These are phyloP conservation scores for Umbelopsis sp. DNA, from an alignment of 371 early-diverging fungal species.

Conservation along the genomic window DNA sequence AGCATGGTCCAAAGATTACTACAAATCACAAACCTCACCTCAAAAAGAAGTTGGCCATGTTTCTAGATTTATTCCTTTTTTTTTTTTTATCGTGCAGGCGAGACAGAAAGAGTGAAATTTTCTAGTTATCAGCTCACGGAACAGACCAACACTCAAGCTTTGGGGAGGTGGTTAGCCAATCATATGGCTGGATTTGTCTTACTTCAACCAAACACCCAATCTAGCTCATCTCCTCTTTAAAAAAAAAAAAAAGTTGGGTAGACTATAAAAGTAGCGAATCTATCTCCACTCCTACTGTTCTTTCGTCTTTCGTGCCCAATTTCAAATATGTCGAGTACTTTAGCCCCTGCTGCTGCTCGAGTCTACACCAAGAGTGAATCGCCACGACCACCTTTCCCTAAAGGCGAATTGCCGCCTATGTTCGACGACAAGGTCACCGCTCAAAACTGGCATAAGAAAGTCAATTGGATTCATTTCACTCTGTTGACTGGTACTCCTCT, in stretches of 20 bases:
- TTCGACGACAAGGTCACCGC: slow-evolving; percentile 56
- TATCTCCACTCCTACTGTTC: not conserved
- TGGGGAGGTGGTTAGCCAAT: slow-evolving; percentile 14
- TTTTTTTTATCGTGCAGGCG: too few species aligned
- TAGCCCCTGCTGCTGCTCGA: slow-evolving; percentile 10
- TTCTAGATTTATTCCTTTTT: too few species aligned
- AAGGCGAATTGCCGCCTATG: slow-evolving; percentile 49
- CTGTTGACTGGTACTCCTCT: slow-evolving; percentile 78
- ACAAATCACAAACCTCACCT: too few species aligned
- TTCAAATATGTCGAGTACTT: slow-evolving; percentile 14
- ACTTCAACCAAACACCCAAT: slow-evolving; percentile 4
- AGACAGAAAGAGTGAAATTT: too few species aligned
- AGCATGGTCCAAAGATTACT: too few species aligned
- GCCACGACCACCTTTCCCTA: slow-evolving; percentile 48
- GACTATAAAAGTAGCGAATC: not conserved
- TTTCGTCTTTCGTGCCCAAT: not conserved
- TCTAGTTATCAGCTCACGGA: not conserved
- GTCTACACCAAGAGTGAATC: slow-evolving; percentile 50
- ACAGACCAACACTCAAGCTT: slow-evolving; percentile 13
- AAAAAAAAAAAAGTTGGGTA: slow-evolving; percentile 9
- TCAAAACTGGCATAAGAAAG: slow-evolving; percentile 56
- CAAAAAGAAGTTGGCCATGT: too few species aligned
- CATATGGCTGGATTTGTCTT: slow-evolving; percentile 3
- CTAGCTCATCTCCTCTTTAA: slow-evolving; percentile 5
- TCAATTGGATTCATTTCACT: slow-evolving; percentile 84